Evolutionary conservation across 495 filamentous ascomycete genomes (phyloP), one percentile per base, ranked within the genome.

Genomic region (Penicillium desertorum): DNA sequence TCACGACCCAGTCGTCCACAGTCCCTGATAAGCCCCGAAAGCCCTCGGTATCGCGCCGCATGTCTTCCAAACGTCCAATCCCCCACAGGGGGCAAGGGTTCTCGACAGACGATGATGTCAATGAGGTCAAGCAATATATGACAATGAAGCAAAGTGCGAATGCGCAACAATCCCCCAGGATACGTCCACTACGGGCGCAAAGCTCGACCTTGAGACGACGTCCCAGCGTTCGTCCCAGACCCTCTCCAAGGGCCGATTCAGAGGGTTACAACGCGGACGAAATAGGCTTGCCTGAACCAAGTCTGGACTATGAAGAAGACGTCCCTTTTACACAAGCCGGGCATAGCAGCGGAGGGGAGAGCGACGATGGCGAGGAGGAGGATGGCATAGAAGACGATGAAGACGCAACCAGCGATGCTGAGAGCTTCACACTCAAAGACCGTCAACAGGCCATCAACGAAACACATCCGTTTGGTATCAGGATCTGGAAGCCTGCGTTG

Each of bases 391-490:
- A 63, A 29, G 62, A 63, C 8, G 77, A 88, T 17, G 82, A 80
- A 14, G 84, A 79, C 14, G 81, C 81, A 44, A 58, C 85, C 27
- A 92, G 89, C 65, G 90, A 91, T 60, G 86, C 88, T 7, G 92
- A 89, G 67, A 94, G 90, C 71, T 85, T 85, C 62, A 86, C 83
- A 3, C 70, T 86, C 42, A 95, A 96, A 75, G 94, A 98, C 68
- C 87, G 93, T 37, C 94, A 99, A 73, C 87, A 96, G 71, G 94
- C 94, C 49, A 99, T 99, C 74, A 99, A 99, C 74, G 87, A 96
- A 71, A 99, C 94, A 0, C 94, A 99, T 77, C 94, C 94, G 0
- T 99, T 99, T 62, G 94, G 94, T 71, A 98, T 99, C 66, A 87
- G 94, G 58, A 88, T 99, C 32, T 99, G 94, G 94, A 99, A 99